Conservation (phyloP, 805 yeast genomes). For the Ogataea paradorogensis region DNA sequence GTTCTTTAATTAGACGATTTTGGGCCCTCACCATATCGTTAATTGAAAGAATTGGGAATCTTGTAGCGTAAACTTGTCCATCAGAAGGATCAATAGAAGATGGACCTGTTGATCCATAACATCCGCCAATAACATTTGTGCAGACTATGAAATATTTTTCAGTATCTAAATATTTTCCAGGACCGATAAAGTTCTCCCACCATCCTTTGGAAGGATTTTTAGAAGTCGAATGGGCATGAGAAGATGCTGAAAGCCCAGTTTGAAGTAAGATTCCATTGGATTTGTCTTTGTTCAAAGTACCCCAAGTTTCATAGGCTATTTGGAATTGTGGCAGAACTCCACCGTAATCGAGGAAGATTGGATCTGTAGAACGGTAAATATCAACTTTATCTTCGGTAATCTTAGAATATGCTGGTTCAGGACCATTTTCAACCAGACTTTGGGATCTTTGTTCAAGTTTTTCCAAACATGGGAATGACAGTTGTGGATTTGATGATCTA, state of each 20-base stretch:
- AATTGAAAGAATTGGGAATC: conserved; percentile 81
- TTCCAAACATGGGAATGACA: conserved; percentile 85
- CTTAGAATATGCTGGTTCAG: conserved; percentile 80
- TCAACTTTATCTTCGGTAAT: conserved; percentile 67
- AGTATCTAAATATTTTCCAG: conserved; percentile 77
- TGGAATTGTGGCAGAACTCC: conserved; percentile 70
- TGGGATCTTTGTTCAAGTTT: conserved; percentile 55
- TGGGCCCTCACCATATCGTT: conserved; percentile 93
- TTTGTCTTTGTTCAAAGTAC: conserved; percentile 55
- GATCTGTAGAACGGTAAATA: conserved; percentile 49
- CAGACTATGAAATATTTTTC: conserved; percentile 78
- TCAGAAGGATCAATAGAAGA: conserved; percentile 73
- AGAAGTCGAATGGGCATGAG: conserved; percentile 84
- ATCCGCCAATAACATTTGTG: conserved; percentile 90
- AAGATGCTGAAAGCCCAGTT: conserved; percentile 90
- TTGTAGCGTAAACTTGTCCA: conserved; percentile 68
- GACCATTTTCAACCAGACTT: conserved; percentile 58
- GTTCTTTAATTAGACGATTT: conserved; percentile 58
- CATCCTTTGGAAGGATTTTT: conserved; percentile 75
- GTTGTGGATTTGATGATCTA: conserved; percentile 55
- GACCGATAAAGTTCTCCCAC: conserved; percentile 96
- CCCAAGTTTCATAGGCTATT: conserved; percentile 96
- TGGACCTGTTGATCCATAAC: conserved; percentile 95
- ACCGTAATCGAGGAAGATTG: conserved; percentile 77
- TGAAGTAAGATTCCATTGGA: conserved; percentile 79